These are phyloP conservation scores for Colletotrichum graminicola DNA, from an alignment of 2,329 filamentous ascomycete species.

Conservation along the genomic window DNA sequence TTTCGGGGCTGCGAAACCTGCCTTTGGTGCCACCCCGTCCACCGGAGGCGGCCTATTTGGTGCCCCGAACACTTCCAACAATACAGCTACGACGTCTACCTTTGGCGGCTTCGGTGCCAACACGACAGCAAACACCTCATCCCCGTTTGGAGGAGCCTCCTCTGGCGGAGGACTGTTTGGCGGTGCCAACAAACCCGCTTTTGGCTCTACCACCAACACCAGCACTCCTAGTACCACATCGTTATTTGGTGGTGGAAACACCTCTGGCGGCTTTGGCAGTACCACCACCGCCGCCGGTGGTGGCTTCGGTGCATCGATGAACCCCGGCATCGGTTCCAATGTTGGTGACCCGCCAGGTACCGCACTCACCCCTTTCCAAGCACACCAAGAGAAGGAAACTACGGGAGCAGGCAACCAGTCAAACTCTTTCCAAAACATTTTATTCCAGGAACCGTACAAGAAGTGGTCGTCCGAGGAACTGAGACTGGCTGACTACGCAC, in stretches of 20 bases:
- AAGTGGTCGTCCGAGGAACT: constrained; percentile 93
- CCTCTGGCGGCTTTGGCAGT: constrained; percentile 54
- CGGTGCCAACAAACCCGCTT: constrained; percentile 61
- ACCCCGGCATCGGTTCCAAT: constrained; percentile 64
- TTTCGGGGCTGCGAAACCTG: constrained; percentile 52
- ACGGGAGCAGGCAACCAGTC: constrained; percentile 63
- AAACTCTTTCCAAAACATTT: constrained; percentile 82
- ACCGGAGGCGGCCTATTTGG: constrained; percentile 62
- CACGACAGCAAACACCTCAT: constrained; percentile 49
- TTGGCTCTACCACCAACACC: constrained; percentile 58
- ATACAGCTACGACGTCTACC: constrained; percentile 51
- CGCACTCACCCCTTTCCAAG: constrained; percentile 74
- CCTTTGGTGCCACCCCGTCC: constrained; percentile 42
- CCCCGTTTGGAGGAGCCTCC: constrained; percentile 55
- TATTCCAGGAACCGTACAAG: constrained; percentile 83
- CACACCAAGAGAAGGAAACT: constrained; percentile 80
- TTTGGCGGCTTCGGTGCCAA: constrained; percentile 58
- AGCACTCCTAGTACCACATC: constrained; percentile 56
- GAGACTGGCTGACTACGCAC: constrained; percentile 86
- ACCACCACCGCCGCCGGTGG: constrained; percentile 47
- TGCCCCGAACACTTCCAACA: constrained; percentile 50
- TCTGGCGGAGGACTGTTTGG: constrained; percentile 62
- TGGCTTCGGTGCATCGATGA: constrained; percentile 59
- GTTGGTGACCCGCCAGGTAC: constrained; percentile 76
- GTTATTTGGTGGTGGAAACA: constrained; percentile 60